Conservation (phyloP, 1,139 yeast species). For the Hanseniaspora sp. region DNA sequence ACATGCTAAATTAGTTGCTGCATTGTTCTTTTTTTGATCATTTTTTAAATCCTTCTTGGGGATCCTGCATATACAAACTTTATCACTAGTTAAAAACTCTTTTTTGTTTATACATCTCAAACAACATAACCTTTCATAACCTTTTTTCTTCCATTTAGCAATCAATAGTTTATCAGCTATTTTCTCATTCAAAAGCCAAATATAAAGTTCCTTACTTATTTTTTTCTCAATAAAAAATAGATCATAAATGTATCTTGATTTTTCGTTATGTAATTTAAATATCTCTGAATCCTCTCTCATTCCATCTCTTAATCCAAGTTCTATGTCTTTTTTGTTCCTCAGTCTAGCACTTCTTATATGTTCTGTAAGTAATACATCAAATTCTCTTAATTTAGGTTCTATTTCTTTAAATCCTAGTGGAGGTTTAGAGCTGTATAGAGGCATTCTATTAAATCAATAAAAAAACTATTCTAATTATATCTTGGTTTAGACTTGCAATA, state of each 20-base stretch:
- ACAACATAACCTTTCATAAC: conserved; percentile 82
- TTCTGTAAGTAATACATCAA: conserved; percentile 39
- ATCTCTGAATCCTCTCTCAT: conserved; percentile 54
- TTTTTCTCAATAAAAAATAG: conserved; percentile 59
- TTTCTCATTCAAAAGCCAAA: conserved; percentile 60
- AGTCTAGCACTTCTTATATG: conserved; percentile 25
- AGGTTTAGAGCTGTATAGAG: conserved; percentile 36
- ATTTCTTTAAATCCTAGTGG: conserved; percentile 71
- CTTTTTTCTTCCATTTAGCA: conserved; percentile 86
- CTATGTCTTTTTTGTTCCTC: conserved; percentile 23
- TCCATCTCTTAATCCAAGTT: conserved; percentile 34
- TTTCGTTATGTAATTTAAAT: conserved; percentile 57
- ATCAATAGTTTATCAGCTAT: conserved; percentile 61
- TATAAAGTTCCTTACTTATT: conserved; percentile 58
- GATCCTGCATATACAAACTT: conserved; percentile 73
- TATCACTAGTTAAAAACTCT: conserved; percentile 51
- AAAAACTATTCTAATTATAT: too few species aligned
- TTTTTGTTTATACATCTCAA: conserved; percentile 60
- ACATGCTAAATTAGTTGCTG: conserved; percentile 17
- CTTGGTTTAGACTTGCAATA: too few species aligned
- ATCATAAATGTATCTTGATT: conserved; percentile 65
- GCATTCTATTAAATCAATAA: too few species aligned
- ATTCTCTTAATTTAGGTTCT: conserved; percentile 58
- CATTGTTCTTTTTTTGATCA: conserved; percentile 30
- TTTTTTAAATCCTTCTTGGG: conserved; percentile 41